Conservation (phyloP, 108 stramenopile species). For the Fragilaria radians region DNA sequence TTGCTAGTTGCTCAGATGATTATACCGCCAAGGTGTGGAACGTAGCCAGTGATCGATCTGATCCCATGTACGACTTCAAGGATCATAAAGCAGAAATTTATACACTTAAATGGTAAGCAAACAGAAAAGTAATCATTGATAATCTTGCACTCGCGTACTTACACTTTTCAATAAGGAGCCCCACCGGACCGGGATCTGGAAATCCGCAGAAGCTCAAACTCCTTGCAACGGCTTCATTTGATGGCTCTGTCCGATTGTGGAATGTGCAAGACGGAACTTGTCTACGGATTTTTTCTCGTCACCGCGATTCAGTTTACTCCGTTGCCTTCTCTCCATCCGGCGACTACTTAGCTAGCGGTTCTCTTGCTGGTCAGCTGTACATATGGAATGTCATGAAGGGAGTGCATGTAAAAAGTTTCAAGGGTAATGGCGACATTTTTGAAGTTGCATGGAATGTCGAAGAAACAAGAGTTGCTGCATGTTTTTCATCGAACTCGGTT, state of each 20-base stretch:
- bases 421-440: constrained; percentile 88
- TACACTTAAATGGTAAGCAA: constrained; percentile 96
- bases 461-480: constrained; percentile 84
- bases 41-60: constrained; percentile 42
- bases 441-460: constrained; percentile 93
- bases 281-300: constrained; percentile 69
- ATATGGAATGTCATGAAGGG: constrained; percentile 86
- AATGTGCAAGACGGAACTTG: constrained; percentile 79
- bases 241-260: constrained; percentile 93
- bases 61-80: constrained; percentile 81
- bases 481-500: constrained; percentile 86
- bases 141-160: too few relatives aligned
- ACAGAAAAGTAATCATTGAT: too few relatives aligned
- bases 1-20: constrained; percentile 95
- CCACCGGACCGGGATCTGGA: constrained; percentile 85
- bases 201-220: constrained; percentile 81
- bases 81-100: constrained; percentile 94
- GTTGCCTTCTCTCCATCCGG: constrained; percentile 88
- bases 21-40: constrained; percentile 95
- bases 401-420: constrained; percentile 73
- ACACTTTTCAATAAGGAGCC: too few relatives aligned
- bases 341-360: constrained; percentile 76
- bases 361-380: constrained; percentile 84
- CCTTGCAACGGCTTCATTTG: constrained; percentile 93
- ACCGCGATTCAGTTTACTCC: constrained; percentile 85